These are phyloP conservation scores for Alternaria rosae DNA, from an alignment of 2,329 filamentous ascomycete genomes.

Conservation along the genomic window DNA sequence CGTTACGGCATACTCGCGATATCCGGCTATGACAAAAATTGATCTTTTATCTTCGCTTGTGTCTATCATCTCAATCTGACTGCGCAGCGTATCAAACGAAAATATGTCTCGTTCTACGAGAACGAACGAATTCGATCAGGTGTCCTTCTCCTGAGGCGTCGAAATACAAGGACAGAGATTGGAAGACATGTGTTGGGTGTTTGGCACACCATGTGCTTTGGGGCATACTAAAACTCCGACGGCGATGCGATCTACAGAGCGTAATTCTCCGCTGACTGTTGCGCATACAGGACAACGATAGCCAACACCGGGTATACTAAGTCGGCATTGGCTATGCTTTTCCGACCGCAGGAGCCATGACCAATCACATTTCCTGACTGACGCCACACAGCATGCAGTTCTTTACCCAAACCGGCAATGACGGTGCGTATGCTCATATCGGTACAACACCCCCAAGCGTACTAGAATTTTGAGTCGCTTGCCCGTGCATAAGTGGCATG, in stretches of 20 bases:
- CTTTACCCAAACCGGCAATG: conserved; percentile 13
- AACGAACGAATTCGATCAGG: not conserved
- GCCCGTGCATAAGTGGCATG: not conserved
- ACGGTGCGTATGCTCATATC: conserved; percentile 3
- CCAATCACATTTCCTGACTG: conserved; percentile 16
- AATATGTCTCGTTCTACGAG: not conserved
- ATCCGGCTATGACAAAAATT: conserved; percentile 9
- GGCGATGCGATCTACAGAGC: not conserved
- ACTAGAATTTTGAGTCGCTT: not conserved
- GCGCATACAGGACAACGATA: conserved; percentile 10
- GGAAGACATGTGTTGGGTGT: not conserved
- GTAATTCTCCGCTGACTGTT: not conserved
- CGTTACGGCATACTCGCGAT: conserved; percentile 21
- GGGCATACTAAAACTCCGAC: not conserved
- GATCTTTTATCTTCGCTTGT: not conserved
- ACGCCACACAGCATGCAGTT: conserved; percentile 11
- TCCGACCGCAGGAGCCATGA: conserved; percentile 18
- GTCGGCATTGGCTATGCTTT: conserved; percentile 26
- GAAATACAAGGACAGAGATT: not conserved
- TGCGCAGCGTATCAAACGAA: not conserved
- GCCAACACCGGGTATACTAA: not conserved
- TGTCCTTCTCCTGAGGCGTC: not conserved
- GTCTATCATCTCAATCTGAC: not conserved
- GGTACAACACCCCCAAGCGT: not conserved
- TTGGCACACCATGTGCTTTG: not conserved